A percentile compares a stretch with the other conserved stretches of the same genome.
phyloP scores from a whole-genome alignment of 306 rosid genomes.

The cucumber (Cucumis sativus) region Cucumber_9930_V3 NC_026656.2:5538501-5539000 shows the following conservation, averaged over 20 bases:
- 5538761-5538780: constrained; percentile 35
- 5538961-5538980: constrained; percentile 39
- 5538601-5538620: constrained; percentile 64
- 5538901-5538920: constrained; percentile 63
- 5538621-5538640: constrained; percentile 38
- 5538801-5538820: constrained; percentile 86
- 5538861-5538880: constrained; percentile 55
- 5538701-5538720: constrained; percentile 59
- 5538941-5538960: constrained; percentile 46
- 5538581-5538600: constrained; percentile 44
- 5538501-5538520: constrained; percentile 91
- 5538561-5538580: constrained; percentile 34
- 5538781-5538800: constrained; percentile 86
- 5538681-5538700: constrained; percentile 52
- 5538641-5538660: constrained; percentile 50
- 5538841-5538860: constrained; percentile 52
- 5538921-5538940: constrained; percentile 45
- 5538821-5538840: constrained; percentile 69
- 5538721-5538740: constrained; percentile 56
- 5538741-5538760: constrained; percentile 38
- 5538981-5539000: constrained; percentile 50
- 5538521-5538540: constrained; percentile 64
- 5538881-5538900: constrained; percentile 56
- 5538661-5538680: constrained; percentile 45
- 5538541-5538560: constrained; percentile 38